Evolutionary conservation across 257 asterid genomes (phyloP).

Genomic region (Mitragyna speciosa): DNA sequence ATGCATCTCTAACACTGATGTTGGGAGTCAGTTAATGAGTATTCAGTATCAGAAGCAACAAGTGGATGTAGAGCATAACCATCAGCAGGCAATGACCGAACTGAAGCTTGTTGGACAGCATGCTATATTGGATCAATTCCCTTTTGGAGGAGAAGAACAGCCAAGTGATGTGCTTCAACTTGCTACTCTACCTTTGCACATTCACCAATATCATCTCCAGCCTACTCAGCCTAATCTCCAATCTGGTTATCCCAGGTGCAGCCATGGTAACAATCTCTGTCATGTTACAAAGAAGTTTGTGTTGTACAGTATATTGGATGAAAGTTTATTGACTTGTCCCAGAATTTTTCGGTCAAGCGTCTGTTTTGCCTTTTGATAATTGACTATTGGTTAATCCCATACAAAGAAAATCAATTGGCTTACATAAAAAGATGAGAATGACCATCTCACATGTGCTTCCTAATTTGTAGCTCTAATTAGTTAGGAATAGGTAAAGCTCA

Average conservation of each 20-base stretch:
- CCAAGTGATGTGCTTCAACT: conserved; percentile 34
- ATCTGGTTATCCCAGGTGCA: conserved; percentile 16
- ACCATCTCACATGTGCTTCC: no score
- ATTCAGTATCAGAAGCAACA: conserved; percentile 44
- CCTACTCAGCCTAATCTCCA: conserved; percentile 73
- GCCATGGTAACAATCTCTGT: conserved; percentile 10
- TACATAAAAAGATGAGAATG: no score
- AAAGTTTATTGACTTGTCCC: no score
- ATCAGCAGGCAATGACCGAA: conserved; percentile 50
- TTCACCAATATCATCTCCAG: conserved; percentile 50
- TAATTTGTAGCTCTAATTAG: no score
- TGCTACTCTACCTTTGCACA: conserved; percentile 36
- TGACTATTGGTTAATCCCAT: no score
- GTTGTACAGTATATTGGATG: background rate
- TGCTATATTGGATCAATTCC: conserved; percentile 53
- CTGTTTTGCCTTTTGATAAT: no score
- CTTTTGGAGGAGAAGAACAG: conserved; percentile 56
- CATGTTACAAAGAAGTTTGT: no score
- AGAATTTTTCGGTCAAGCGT: no score
- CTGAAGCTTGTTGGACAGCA: conserved; percentile 51
- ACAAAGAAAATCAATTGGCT: no score
- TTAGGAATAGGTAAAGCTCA: no score
- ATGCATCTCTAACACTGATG: background rate
- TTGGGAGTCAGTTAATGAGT: conserved; percentile 50
- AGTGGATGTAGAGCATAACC: conserved; percentile 41